phyloP scores from a whole-genome alignment of 2,329 filamentous ascomycete genomes.

The Aspergillus japonicus region DNA sequence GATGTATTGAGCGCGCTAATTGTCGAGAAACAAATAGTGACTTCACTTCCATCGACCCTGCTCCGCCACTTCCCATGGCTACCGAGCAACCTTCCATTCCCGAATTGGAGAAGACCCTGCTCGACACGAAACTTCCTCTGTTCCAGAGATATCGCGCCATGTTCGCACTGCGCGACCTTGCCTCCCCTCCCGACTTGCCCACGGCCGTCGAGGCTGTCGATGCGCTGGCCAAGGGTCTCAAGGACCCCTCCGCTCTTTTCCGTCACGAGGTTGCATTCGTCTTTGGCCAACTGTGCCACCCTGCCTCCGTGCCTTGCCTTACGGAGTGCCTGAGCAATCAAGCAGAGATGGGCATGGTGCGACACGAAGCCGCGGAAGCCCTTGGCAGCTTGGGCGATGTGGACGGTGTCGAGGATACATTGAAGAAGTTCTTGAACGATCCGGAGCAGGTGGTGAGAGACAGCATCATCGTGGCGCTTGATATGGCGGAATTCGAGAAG shows the following conservation, averaged over 20 bases:
- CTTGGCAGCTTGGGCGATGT: slow-evolving; percentile 91
- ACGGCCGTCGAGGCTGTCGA: slow-evolving; percentile 85
- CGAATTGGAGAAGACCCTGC: slow-evolving; percentile 71
- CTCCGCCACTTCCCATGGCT: slow-evolving; percentile 78
- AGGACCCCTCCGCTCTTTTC: slow-evolving; percentile 86
- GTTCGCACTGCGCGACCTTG: slow-evolving; percentile 94
- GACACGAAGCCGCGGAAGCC: slow-evolving; percentile 95
- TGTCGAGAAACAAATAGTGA: slow-evolving; percentile 59
- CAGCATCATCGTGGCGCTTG: slow-evolving; percentile 89
- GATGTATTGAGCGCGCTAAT: slow-evolving; percentile 9
- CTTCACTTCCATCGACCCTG: slow-evolving; percentile 93
- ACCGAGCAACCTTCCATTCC: slow-evolving; percentile 63
- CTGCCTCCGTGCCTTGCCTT: slow-evolving; percentile 91
- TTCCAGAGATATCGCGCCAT: slow-evolving; percentile 96
- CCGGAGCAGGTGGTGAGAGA: slow-evolving; percentile 91
- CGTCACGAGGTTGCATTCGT: slow-evolving; percentile 98
- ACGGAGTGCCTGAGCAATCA: slow-evolving; percentile 73
- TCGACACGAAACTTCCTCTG: slow-evolving; percentile 75
- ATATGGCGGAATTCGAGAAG: slow-evolving; percentile 97
- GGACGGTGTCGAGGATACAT: slow-evolving; percentile 81
- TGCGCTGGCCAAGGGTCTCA: slow-evolving; percentile 80
- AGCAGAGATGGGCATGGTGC: slow-evolving; percentile 90
- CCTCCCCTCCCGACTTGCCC: slow-evolving; percentile 85
- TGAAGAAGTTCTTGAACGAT: slow-evolving; percentile 83
- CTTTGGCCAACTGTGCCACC: slow-evolving; percentile 92